These are phyloP conservation scores for Cinnamomum chago DNA, from an alignment of 164 flowering plant species.

Conservation along the genomic window DNA sequence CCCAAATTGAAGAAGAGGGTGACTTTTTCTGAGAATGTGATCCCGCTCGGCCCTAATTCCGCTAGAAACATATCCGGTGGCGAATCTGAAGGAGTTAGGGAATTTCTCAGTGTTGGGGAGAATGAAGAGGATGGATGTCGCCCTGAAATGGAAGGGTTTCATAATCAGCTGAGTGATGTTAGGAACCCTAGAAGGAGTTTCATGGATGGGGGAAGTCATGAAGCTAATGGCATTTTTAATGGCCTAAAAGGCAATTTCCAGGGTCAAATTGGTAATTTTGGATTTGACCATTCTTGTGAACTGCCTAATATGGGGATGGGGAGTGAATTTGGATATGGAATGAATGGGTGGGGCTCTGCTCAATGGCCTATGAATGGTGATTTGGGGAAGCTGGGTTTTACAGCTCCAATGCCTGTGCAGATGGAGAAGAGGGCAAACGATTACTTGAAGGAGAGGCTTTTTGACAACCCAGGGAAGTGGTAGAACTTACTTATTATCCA, in stretches of 20 bases:
- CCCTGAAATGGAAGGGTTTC: constrained; percentile 37
- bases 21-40: constrained; percentile 22
- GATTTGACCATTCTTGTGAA: too few species aligned
- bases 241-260: constrained; percentile 13
- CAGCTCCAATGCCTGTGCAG: constrained; percentile 53
- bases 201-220: constrained; percentile 24
- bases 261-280: constrained; percentile 14
- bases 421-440: constrained; percentile 61
- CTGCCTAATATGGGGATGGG: too few species aligned
- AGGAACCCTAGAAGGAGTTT: constrained; percentile 2
- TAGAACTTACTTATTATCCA: not conserved
- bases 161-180: constrained; percentile 24
- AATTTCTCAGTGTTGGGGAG: constrained; percentile 25
- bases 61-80: constrained; percentile 34
- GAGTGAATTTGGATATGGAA: constrained; percentile 19
- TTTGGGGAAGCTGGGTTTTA: constrained; percentile 17
- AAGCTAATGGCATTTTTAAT: constrained; percentile 47
- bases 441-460: constrained; percentile 8
- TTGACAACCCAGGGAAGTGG: not conserved
- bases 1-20: constrained; percentile 28
- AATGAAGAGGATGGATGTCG: constrained; percentile 29
- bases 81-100: constrained; percentile 24
- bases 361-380: constrained; percentile 39
- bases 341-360: constrained; percentile 18
- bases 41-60: constrained; percentile 1